phyloP scores from a whole-genome alignment of 495 filamentous ascomycete species.

The Hypoxylon rickii region DNA sequence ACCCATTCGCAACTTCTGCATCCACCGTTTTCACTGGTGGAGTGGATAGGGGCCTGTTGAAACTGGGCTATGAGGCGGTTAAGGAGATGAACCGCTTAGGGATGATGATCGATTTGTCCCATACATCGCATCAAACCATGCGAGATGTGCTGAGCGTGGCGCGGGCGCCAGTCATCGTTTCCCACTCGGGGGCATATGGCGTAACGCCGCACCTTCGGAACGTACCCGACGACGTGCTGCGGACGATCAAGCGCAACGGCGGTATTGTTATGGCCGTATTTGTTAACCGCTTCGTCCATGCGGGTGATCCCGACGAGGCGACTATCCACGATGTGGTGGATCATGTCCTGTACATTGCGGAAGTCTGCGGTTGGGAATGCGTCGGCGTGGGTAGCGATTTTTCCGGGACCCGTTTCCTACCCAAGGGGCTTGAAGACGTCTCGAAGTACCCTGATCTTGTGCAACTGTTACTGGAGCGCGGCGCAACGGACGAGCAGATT shows the following conservation, averaged over 20 bases:
- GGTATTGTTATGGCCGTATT: slow-evolving; percentile 68
- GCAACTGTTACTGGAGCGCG: slow-evolving; percentile 45
- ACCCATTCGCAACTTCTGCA: slow-evolving; percentile 57
- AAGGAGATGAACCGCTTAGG: slow-evolving; percentile 62
- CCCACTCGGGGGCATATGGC: slow-evolving; percentile 57
- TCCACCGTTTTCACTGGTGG: slow-evolving; percentile 38
- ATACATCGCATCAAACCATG: slow-evolving; percentile 61
- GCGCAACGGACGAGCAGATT: slow-evolving; percentile 57
- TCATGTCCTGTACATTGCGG: slow-evolving; percentile 62
- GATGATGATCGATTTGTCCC: slow-evolving; percentile 57
- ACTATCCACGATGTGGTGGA: slow-evolving; percentile 68
- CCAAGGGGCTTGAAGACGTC: slow-evolving; percentile 56
- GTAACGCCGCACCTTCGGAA: slow-evolving; percentile 62
- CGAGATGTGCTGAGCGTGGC: slow-evolving; percentile 56
- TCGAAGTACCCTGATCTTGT: slow-evolving; percentile 30
- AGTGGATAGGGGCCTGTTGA: slow-evolving; percentile 23
- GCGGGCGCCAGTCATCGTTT: slow-evolving; percentile 62
- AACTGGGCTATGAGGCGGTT: slow-evolving; percentile 26
- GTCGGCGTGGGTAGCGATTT: slow-evolving; percentile 69
- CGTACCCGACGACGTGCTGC: slow-evolving; percentile 62
- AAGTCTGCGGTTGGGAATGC: slow-evolving; percentile 61
- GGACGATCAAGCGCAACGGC: slow-evolving; percentile 57
- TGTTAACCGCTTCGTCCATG: slow-evolving; percentile 64
- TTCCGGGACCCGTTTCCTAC: slow-evolving; percentile 58
- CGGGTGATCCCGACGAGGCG: slow-evolving; percentile 54